These are phyloP conservation scores for Quercus mongolica DNA, from an alignment of 306 rosid genomes.

Conservation along the genomic window DNA sequence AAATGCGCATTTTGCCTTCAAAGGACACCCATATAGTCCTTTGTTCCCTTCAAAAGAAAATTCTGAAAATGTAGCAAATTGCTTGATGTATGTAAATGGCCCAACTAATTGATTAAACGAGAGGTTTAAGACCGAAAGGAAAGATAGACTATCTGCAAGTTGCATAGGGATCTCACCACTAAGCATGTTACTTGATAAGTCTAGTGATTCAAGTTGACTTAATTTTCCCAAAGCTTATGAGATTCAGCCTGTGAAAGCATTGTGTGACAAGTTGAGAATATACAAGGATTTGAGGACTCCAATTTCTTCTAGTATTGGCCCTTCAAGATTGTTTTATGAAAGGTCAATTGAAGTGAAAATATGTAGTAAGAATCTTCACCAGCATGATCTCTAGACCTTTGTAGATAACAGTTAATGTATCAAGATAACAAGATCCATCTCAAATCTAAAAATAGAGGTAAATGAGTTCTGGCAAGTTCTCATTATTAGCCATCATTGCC, in stretches of 20 bases:
- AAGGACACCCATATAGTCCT: too few species aligned
- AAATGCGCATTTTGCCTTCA: too few species aligned
- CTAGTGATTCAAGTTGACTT: not conserved
- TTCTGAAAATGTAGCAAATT: too few species aligned
- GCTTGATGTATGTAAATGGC: too few species aligned
- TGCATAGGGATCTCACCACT: too few species aligned
- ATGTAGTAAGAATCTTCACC: constrained; percentile 12
- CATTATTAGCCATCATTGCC: constrained; percentile 6
- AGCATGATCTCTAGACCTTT: constrained; percentile 18
- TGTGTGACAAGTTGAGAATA: not conserved
- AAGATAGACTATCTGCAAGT: too few species aligned
- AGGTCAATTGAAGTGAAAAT: constrained; percentile 34
- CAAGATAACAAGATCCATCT: too few species aligned
- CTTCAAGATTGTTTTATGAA: constrained; percentile 20
- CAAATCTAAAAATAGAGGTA: constrained; percentile 1
- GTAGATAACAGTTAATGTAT: not conserved
- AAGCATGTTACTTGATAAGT: too few species aligned
- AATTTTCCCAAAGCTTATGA: constrained; percentile 9
- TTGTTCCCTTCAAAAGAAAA: too few species aligned
- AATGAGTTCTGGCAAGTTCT: not conserved
- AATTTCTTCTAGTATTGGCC: constrained; percentile 18
- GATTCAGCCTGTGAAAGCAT: constrained; percentile 5
- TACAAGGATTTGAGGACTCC: constrained; percentile 17
- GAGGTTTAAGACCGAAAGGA: too few species aligned
- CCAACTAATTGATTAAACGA: too few species aligned